Evolutionary conservation across 2,329 filamentous ascomycete genomes (phyloP), one percentile per base, ranked within the genome.

Genomic region (Diaporthe batatas): DNA sequence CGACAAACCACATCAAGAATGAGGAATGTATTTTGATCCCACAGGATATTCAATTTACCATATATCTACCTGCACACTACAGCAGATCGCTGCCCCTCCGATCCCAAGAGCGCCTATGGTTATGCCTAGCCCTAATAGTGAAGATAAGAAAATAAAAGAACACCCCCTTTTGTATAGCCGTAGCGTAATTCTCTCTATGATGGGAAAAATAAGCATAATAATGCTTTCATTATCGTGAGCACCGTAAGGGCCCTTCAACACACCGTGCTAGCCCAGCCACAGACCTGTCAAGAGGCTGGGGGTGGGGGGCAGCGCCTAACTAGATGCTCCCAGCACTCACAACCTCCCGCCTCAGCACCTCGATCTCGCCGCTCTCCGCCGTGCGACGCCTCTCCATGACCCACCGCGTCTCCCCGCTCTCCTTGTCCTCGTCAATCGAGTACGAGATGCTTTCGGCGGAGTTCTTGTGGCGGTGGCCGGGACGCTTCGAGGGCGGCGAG

Each of bases 391-490:
- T 83, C 80, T 94, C 92, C 76, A 94, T 83, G 10, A 94, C 88
- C 92, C 92, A 94, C 58, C 91, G 83, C 71, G 86, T 87, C 75
- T 88, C 88, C 1, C 87, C 88, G 11, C 86, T 86, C 44, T 54
- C 16, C 23, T 53, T 64, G 2, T 88, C 85, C 58, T 91, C 89
- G 77, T 92, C 90, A 74, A 87, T 87, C 2, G 88, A 85, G 79
- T 94, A 94, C 8, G 91, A 91, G 44, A 94, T 90, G 75, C 91
- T 93, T 76, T 93, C 92, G 1, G 90, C 85, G 58, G 89, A 92
- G 65, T 87, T 83, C 75, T 85, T 87, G 75, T 88, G 84, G 18
- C 84, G 82, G 75, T 89, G 88, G n/a, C 86, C 85, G 78, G 79
- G 79, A 21, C 79, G 78, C 42, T 77, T 79, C 64, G 75, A 39